Base-by-base conservation (phyloP, 345 rosid species). In the Draba incana region DNA sequence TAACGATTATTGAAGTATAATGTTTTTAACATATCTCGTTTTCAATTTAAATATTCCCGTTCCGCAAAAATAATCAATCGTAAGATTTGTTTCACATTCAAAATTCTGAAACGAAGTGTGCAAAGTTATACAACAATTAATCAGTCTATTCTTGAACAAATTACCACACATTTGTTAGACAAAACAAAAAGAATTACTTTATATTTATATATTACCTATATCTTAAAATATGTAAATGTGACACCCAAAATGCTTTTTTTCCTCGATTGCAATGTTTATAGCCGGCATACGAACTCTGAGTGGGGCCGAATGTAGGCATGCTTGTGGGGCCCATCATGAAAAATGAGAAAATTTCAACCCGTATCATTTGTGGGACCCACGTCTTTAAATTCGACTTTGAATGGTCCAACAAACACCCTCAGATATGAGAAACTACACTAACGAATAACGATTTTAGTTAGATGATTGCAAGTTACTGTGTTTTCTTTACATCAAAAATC, bases 241-340 rank as follows among this genome's bases (percentile, higher is more conserved):
- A 20, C 20, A 20, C 20, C 20, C 45, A 24, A 23, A 4, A 15
- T 43, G 44, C 9, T 62, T 57, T 64, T 57, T 25, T 20, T 1
- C 20, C 64, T 57, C 42, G 49, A 64, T 38, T 51, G 60, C 12
- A 41, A 60, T 60, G 37, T 45, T 28, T 13, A 57, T 42, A 58
- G 62, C 77, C 71, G 77, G 72, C 77, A 74, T 13, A 66, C 33
- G 68, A 35, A 66, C 59, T 59, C 20, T 25, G 8, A 57, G 66
- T 72, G 77, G 77, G 70, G 27, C 23, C 77, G 16, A 74, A 41
- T n/a, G 49, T 43, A 45, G 27, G 68, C 72, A 74, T 74, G 77
- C 77, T 10, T 11, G 56, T 2, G 67, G 72, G 76, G 10, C 62
- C 72, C 67, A 66, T 12, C 50, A 39, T 10, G 49, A 35, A 60